These are phyloP conservation scores for Stagonosporopsis rhizophila DNA, from an alignment of 2,329 filamentous ascomycete species.

Conservation along the genomic window DNA sequence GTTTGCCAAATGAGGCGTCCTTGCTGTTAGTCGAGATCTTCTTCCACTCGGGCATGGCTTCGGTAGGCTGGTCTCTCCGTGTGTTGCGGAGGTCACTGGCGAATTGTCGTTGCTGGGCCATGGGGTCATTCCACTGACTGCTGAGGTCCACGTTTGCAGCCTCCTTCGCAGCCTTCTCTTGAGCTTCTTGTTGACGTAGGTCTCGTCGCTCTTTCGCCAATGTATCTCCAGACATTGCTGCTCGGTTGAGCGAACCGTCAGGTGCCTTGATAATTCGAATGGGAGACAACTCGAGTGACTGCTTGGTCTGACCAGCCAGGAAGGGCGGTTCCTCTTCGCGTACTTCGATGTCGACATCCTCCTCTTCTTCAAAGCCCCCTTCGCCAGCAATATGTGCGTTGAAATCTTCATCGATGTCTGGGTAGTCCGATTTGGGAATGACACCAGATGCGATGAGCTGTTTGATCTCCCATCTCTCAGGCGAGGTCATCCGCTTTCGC, in stretches of 20 bases:
- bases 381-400: slow-evolving; percentile 86
- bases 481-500: slow-evolving; percentile 94
- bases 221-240: slow-evolving; percentile 90
- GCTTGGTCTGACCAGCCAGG: slow-evolving; percentile 93
- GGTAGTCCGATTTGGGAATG: slow-evolving; percentile 90
- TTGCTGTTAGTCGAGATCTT: slow-evolving; percentile 79
- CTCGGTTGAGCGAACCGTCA: slow-evolving; percentile 95
- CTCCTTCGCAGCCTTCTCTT: slow-evolving; percentile 77
- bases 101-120: slow-evolving; percentile 90
- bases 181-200: slow-evolving; percentile 83
- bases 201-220: slow-evolving; percentile 91
- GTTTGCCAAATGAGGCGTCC: slow-evolving; percentile 81
- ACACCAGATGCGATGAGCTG: slow-evolving; percentile 96
- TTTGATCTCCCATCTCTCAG: slow-evolving; percentile 96
- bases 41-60: slow-evolving; percentile 91
- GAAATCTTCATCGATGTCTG: slow-evolving; percentile 93
- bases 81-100: slow-evolving; percentile 81
- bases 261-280: slow-evolving; percentile 97
- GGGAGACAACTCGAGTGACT: slow-evolving; percentile 91
- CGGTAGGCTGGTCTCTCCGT: slow-evolving; percentile 65
- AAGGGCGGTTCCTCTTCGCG: slow-evolving; percentile 96
- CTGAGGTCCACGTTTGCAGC: slow-evolving; percentile 80
- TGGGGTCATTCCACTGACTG: slow-evolving; percentile 95
- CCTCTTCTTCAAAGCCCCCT: slow-evolving; percentile 87
- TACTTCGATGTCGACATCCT: slow-evolving; percentile 97